phyloP scores from a whole-genome alignment of 2,329 filamentous ascomycete genomes.

The Lasiodiplodia sp. region DNA sequence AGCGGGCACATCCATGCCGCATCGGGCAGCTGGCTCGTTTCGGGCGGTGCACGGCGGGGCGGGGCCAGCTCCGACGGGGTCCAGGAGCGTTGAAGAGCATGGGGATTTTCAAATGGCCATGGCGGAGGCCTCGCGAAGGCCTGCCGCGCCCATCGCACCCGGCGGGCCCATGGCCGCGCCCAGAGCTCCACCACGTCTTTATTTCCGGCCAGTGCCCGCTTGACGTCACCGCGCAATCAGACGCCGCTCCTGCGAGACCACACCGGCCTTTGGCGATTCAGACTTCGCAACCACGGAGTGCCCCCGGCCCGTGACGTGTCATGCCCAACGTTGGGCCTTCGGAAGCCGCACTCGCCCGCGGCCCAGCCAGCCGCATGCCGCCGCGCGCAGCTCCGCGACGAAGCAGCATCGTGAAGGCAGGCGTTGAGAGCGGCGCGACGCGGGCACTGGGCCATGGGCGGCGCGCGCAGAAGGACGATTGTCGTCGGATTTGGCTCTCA shows the following conservation, averaged over 20 bases:
- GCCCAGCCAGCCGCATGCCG: background rate
- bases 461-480: background rate
- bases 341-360: background rate
- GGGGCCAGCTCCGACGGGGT: conserved; percentile 23
- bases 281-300: background rate
- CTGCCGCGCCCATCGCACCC: conserved; percentile 16
- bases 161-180: background rate
- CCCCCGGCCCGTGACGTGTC: conserved; percentile 21
- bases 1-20: background rate
- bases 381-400: background rate
- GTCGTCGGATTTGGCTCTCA: conserved; percentile 20
- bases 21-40: conserved; percentile 16
- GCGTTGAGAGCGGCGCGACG: background rate
- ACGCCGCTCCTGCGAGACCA: background rate
- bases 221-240: conserved; percentile 11
- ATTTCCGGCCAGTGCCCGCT: conserved; percentile 8
- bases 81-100: background rate
- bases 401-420: background rate
- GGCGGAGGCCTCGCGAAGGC: background rate
- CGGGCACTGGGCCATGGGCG: background rate
- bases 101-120: background rate
- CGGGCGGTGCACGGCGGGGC: conserved; percentile 8
- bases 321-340: background rate
- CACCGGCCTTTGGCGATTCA: conserved; percentile 2
- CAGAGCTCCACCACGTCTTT: background rate